Base-by-base conservation (phyloP, 139 green algal genomes). In the Micromonas commoda region DNA sequence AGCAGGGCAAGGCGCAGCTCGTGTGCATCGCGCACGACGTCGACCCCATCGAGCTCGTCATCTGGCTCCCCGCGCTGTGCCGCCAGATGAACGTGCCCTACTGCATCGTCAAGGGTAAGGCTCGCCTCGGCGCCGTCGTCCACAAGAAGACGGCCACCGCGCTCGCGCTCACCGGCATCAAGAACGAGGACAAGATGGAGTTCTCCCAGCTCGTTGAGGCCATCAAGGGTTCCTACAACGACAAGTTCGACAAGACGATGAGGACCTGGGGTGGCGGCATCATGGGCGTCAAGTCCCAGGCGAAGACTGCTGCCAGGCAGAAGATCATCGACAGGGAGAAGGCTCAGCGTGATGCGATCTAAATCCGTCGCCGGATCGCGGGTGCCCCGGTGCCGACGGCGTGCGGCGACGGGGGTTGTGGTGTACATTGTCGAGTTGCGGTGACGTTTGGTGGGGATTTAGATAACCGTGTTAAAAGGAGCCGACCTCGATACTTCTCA, bases 11-110 rank as follows among this genome's bases (percentile, higher is more conserved):
- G 90, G 96, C 96, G 33, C 85, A 96, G 89, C 88, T 97, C 80
- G 94, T 99, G 73, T 89, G 96, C 35, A 99, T 99, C 74, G 95
- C 96, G 5, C 92, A 98, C 79, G 96, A 99, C 82, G 95, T 99
- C 38, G 95, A 99, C 88, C 96, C 96, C 80, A 92, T 99, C 33
- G 96, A 99, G 91, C 86, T 99, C 31, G 96, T 99, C 33, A 86
- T 97, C 52, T 99, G 95, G 96, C 92, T 99, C 78, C 96, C 96
- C 53, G 94, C 93, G 1, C 89, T 99, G 38, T 99, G 96, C 93
- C 93, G 90, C 80, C 98, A 97, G 89, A 98, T 98, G 94, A 90
- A 90, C 77, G 91, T 99, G 65, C 96, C 96, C 29, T 99, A 98
- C 89, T 89, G 87, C 86, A 99, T 99, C 81, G 92, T 99, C 84